Base-by-base conservation (phyloP, 2,329 filamentous ascomycete genomes). In the Ceratocystis smalleyi region DNA sequence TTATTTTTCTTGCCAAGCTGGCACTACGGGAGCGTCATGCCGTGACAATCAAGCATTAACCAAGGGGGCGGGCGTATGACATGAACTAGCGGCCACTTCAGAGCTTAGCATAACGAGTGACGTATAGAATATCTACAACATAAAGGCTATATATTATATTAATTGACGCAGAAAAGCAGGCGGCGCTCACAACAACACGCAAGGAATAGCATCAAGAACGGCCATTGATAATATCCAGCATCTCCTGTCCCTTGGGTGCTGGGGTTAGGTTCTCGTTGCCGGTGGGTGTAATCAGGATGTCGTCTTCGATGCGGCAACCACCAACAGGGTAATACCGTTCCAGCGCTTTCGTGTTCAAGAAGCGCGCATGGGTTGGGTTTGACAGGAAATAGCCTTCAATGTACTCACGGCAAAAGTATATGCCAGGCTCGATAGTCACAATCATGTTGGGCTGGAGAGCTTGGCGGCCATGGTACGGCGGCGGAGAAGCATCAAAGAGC, bases 291-390 rank as follows among this genome's bases (percentile, higher is more conserved):
- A 97, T 84, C 24, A 94, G 78, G 47, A 97, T 81, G 72, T 92
- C 89, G 71, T 97, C 91, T 76, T 99, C 94, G 67, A 97, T 95
- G 59, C 94, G 82, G 30, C 96, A 90, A 43, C 94, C 94, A 17
- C 92, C 94, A 0, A 97, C 86, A 30, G 75, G 77, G 77, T 88
- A 92, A 73, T 87, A 92, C 67, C 76, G 77, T 67, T 85, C 83
- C 60, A 94, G 74, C 4, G 86, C 79, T 4, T 78, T 77, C 68
- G 77, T 76, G 73, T 91, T 80, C 70, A 94, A 85, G 69, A 82
- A 88, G 66, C 79, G 78, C 47, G 78, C 77, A 71, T 87, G 83
- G 64, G 77, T 75, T 1, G 78, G 75, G 66, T 82, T 78, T 62
- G 80, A 77, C 69, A 87, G 78, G 71, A 88, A 82, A 71, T 84